Evolutionary conservation across 805 yeast species (phyloP).

Genomic region (Sugiyamaella chiloensis): DNA sequence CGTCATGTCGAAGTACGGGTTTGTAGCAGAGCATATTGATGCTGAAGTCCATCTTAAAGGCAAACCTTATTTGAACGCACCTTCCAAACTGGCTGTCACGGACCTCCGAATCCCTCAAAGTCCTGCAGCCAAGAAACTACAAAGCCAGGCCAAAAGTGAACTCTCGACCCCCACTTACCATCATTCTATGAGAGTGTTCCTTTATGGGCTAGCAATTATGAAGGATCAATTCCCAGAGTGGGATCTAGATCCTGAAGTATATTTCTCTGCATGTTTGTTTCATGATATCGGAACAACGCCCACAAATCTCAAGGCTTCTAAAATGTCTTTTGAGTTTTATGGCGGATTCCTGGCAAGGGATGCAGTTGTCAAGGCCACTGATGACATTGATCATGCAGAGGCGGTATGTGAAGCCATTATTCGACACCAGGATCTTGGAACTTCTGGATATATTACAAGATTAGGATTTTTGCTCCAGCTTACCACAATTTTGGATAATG

Average conservation of each 20-base stretch:
- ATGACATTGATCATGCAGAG: conserved; percentile 22
- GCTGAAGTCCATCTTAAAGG: conserved; percentile 8
- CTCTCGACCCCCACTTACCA: conserved; percentile 18
- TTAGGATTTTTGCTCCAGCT: conserved; percentile 24
- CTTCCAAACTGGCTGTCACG: conserved; percentile 5
- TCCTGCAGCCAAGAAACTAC: conserved; percentile 9
- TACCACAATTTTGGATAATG: conserved; percentile 23
- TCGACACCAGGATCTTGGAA: conserved; percentile 25
- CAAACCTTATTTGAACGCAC: conserved; percentile 2
- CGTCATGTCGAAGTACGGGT: conserved; percentile 16
- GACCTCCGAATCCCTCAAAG: conserved; percentile 7
- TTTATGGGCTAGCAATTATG: conserved; percentile 19
- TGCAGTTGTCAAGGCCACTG: conserved; percentile 13
- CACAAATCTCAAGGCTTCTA: conserved; percentile 20
- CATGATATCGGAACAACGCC: conserved; percentile 27
- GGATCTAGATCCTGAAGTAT: conserved; percentile 20
- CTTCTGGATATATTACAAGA: conserved; percentile 21
- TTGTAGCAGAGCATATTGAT: conserved; percentile 16
- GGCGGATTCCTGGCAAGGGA: conserved; percentile 25
- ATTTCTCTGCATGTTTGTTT: conserved; percentile 20
- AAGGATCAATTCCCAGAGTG: conserved; percentile 24
- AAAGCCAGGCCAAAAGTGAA: conserved; percentile 14
- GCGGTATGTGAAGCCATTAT: conserved; percentile 25
- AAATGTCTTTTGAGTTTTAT: conserved; percentile 26
- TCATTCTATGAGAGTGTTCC: conserved; percentile 20